Base-by-base conservation (phyloP, 192 early-diverging fungal genomes). In the Coemansia sp. region DNA sequence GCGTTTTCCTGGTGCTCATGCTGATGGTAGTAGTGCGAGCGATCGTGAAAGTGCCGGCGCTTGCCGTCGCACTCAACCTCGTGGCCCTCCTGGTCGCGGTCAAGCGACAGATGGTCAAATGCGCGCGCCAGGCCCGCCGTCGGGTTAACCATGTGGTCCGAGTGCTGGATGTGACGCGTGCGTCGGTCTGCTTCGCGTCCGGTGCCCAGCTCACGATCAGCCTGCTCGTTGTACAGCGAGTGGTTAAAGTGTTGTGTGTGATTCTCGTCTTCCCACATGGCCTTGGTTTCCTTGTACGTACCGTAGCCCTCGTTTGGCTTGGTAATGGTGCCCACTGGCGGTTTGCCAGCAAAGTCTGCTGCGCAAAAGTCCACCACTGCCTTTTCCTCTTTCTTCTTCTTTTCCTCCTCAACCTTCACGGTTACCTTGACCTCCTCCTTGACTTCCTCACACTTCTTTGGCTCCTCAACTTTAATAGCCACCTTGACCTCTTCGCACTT, bases 21-120 rank as follows among this genome's bases (percentile, higher is more conserved):
- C 77, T 84, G 82, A 77, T 84, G 82, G 77, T 84, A 84, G 73
- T 76, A 84, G 68, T 78, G 77, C 64, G 76, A 76, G 59, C 77
- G 78, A 71, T 84, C 82, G 61, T 75, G 70, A 70, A 79, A 84
- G 55, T 84, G 76, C 11, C 74, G 54, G 54, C 75, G 63, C 73
- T 78, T 76, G 67, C 82, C 82, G 55, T 70, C 63, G 73, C 70
- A 72, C 56, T 73, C 82, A 11, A 84, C 60, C 63, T 84, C 73
- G 71, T 84, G 82, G 52, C 82, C 82, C 61, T 76, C 68, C 71
- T 80, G 73, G 60, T 84, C 69, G 62, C 76, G 76, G 71, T 79
- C 76, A 58, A 84, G 71, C 52, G 76, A 76, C 59, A 79, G 64
- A 59, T 84, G 82, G 61, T 84, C 82, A 51, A 84, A 84, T 3